phyloP scores from a whole-genome alignment of 2,329 filamentous ascomycete genomes.

The Diaporthe batatas region DNA sequence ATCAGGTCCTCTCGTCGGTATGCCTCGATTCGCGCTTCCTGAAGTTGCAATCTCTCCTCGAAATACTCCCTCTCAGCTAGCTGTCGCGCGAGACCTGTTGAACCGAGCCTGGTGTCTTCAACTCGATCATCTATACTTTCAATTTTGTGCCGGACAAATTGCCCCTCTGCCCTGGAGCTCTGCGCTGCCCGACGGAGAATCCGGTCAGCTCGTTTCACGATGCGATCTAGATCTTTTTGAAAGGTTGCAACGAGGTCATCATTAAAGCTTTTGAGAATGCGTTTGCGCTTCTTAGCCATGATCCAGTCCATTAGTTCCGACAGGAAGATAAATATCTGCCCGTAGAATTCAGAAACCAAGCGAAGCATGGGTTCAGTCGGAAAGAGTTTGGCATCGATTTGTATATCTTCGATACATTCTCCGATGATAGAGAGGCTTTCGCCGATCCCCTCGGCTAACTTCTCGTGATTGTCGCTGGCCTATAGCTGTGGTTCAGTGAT shows the following conservation, averaged over 20 bases:
- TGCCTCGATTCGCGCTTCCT: background rate
- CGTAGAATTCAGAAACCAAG: slow-evolving; percentile 44
- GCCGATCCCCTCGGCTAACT: slow-evolving; percentile 43
- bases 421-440: slow-evolving; percentile 44
- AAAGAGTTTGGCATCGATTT: slow-evolving; percentile 40
- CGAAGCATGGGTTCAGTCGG: slow-evolving; percentile 40
- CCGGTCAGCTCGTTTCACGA: slow-evolving; percentile 34
- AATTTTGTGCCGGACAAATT: background rate
- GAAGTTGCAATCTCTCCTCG: background rate
- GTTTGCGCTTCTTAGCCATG: slow-evolving; percentile 40
- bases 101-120: background rate
- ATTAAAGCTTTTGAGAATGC: slow-evolving; percentile 44
- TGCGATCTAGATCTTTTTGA: slow-evolving; percentile 35
- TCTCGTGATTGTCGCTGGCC: slow-evolving; percentile 47
- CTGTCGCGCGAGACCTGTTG: background rate
- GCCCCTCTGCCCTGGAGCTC: background rate
- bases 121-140: background rate
- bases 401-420: slow-evolving; percentile 42
- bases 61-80: background rate
- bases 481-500: background rate
- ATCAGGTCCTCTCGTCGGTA: background rate
- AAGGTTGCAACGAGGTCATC: slow-evolving; percentile 40
- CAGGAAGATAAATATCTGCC: slow-evolving; percentile 47
- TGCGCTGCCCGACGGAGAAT: background rate
- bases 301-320: slow-evolving; percentile 45